Conservation (phyloP, 2,329 filamentous ascomycete genomes). For the Cladosporium sp. region DNA sequence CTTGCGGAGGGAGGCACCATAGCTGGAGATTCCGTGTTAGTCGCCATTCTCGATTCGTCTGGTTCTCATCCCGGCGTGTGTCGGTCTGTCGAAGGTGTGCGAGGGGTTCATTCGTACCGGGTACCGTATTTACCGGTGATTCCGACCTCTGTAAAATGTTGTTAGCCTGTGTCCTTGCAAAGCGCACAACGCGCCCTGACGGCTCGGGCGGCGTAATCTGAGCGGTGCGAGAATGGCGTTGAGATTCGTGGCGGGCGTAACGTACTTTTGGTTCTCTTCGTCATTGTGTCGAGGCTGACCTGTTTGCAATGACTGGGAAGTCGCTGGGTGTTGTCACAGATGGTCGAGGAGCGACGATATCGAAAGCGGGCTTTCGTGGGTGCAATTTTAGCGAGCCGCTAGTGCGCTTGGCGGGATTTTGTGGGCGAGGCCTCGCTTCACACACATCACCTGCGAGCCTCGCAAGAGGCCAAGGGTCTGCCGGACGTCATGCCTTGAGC, state of each 20-base stretch:
- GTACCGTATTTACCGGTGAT: conserved; percentile 99
- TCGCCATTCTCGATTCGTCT: background rate
- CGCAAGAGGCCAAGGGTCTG: background rate
- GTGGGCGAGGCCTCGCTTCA: background rate
- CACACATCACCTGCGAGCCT: too few relatives aligned
- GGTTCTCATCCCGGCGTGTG: conserved; percentile 1
- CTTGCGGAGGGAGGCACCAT: conserved; percentile 99
- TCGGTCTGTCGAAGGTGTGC: conserved; percentile 1
- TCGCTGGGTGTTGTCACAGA: conserved; percentile 9
- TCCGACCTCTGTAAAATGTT: conserved; percentile 62
- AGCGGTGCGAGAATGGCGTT: background rate
- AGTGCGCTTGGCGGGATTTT: conserved; percentile 4
- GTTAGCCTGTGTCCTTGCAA: conserved; percentile 7
- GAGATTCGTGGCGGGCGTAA: background rate
- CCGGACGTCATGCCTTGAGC: conserved; percentile 2
- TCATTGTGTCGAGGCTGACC: conserved; percentile 60
- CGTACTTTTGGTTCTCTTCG: conserved; percentile 81
- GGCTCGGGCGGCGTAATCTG: background rate
- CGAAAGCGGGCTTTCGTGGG: conserved; percentile 9
- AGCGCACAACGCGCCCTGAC: conserved; percentile 3
- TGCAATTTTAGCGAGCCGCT: conserved; percentile 2
- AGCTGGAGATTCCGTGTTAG: conserved; percentile 50
- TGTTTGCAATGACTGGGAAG: conserved; percentile 12
- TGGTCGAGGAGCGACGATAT: conserved; percentile 10
- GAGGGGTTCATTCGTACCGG: conserved; percentile 57